These are phyloP conservation scores for Aspergillus sp. DNA, from an alignment of 2,329 filamentous ascomycete genomes.

Conservation along the genomic window DNA sequence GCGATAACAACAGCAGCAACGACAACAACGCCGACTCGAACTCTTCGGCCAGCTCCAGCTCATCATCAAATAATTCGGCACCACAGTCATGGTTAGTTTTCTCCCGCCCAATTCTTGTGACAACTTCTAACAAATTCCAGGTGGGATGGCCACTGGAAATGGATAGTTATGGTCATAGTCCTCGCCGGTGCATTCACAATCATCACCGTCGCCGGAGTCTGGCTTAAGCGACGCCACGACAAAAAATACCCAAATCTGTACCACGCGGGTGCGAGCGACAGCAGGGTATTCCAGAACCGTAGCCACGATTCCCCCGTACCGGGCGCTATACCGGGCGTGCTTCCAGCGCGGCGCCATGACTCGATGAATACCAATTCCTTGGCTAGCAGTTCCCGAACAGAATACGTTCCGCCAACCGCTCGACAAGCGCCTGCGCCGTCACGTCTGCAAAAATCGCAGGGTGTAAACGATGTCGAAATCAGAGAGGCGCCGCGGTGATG, in stretches of 20 bases:
- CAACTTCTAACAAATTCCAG: slow-evolving; percentile 12
- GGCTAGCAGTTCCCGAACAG: slow-evolving; percentile 31
- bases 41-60: too few relatives aligned
- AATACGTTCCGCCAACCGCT: slow-evolving; percentile 14
- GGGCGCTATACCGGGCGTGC: slow-evolving; percentile 14
- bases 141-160: slow-evolving; percentile 65
- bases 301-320: slow-evolving; percentile 16
- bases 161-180: slow-evolving; percentile 78
- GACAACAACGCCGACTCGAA: slow-evolving; percentile 14
- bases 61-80: not conserved
- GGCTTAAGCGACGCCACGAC: slow-evolving; percentile 72
- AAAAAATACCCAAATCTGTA: slow-evolving; percentile 52
- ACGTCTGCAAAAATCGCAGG: slow-evolving; percentile 25
- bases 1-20: slow-evolving; percentile 20
- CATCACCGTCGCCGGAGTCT: slow-evolving; percentile 67
- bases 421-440: slow-evolving; percentile 17
- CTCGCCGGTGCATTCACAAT: slow-evolving; percentile 67
- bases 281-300: slow-evolving; percentile 21
- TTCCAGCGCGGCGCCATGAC: slow-evolving; percentile 15
- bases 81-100: slow-evolving; percentile 29
- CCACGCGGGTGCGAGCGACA: slow-evolving; percentile 25
- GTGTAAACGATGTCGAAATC: slow-evolving; percentile 24
- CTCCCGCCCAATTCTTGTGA: not conserved
- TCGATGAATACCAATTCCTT: slow-evolving; percentile 22
- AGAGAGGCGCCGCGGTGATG: slow-evolving; percentile 24